Conservation (phyloP, 176 grass and related monocot species). For the Urochloa ruziziensis region DNA sequence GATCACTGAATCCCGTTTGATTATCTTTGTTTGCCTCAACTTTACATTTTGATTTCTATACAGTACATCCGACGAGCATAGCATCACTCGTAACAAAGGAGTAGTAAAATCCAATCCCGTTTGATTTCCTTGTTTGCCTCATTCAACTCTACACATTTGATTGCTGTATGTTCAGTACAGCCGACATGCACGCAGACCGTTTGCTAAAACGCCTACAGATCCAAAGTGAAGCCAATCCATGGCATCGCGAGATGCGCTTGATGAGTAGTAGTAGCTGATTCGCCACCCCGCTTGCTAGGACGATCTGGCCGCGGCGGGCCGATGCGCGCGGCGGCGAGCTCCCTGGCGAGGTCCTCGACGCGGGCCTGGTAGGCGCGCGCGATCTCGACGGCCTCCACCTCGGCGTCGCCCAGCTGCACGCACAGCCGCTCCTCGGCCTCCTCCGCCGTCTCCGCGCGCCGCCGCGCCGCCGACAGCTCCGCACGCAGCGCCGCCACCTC, state of each 20-base stretch:
- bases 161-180: not conserved
- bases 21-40: too few species aligned
- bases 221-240: not conserved
- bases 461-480: conserved; percentile 50
- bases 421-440: conserved; percentile 88
- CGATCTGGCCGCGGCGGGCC: not conserved
- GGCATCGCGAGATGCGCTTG: not conserved
- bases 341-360: conserved; percentile 47
- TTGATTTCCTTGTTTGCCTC: not conserved
- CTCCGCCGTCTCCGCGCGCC: conserved; percentile 43
- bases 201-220: not conserved
- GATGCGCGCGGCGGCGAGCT: conserved; percentile 39
- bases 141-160: not conserved
- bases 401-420: conserved; percentile 66
- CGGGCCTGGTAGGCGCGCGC: conserved; percentile 32
- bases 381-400: conserved; percentile 61
- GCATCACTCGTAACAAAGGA: too few species aligned
- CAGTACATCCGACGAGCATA: too few species aligned
- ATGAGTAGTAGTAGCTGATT: too few species aligned
- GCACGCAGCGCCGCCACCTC: conserved; percentile 46
- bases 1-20: too few species aligned
- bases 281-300: not conserved
- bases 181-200: not conserved
- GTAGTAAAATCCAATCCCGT: not conserved
- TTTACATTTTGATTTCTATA: too few species aligned